Conservation (phyloP, 768 basidiomycete genomes). For the Russula abietina region DNA sequence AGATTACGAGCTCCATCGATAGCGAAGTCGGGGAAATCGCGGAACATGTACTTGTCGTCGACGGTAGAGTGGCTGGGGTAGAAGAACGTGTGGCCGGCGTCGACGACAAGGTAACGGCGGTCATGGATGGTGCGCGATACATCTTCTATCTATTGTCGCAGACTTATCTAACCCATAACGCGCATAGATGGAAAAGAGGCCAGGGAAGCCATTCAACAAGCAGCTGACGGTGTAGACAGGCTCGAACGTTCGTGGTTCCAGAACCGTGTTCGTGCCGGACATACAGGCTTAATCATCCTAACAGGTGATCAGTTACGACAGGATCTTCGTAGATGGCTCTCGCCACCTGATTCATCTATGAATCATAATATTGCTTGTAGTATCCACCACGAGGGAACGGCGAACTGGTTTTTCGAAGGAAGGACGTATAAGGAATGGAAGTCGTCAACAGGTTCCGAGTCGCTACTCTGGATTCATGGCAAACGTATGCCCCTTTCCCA, state of each 20-base stretch:
- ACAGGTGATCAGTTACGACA: not conserved
- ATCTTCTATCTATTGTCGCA: too few species aligned
- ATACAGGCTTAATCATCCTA: not conserved
- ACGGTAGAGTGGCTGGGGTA: too few species aligned
- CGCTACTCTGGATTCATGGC: slow-evolving; percentile 7
- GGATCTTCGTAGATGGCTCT: not conserved
- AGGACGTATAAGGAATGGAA: not conserved
- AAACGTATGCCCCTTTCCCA: not conserved
- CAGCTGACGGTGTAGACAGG: not conserved
- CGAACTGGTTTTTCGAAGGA: slow-evolving; percentile 4
- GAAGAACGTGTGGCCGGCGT: not conserved
- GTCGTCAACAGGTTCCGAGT: not conserved
- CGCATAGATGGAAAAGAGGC: not conserved
- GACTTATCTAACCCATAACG: too few species aligned
- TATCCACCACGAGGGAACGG: not conserved
- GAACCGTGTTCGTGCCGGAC: too few species aligned
- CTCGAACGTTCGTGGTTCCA: not conserved
- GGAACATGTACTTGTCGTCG: too few species aligned
- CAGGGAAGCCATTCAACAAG: not conserved
- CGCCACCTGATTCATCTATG: not conserved
- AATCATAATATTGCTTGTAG: not conserved
- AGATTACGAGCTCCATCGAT: not conserved
- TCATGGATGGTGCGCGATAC: too few species aligned
- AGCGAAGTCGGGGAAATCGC: not conserved
- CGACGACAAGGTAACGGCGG: too few species aligned